Evolutionary conservation across 139 green algal species (phyloP).

Genomic region (Mychonastes homosphaera): DNA sequence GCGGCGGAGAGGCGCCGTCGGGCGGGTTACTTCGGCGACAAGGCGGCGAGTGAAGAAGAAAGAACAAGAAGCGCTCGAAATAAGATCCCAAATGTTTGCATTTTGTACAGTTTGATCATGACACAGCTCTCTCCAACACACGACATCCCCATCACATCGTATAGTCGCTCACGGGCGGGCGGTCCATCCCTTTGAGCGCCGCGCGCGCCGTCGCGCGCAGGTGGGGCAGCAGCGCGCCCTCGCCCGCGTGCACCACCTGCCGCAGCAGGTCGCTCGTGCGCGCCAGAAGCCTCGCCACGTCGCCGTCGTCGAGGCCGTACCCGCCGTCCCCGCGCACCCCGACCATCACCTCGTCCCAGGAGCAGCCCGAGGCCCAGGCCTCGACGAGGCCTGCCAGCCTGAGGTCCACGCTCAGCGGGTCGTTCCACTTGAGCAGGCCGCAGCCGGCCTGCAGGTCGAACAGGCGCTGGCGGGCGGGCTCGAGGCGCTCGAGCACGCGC

Average conservation of each 20-base stretch:
- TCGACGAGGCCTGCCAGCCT: conserved; percentile 65
- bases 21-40: too few relatives aligned
- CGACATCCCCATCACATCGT: conserved; percentile 19
- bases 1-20: too few relatives aligned
- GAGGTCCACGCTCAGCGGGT: conserved; percentile 44
- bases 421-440: conserved; percentile 39
- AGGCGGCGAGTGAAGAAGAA: too few relatives aligned
- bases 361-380: conserved; percentile 61
- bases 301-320: conserved; percentile 68
- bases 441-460: conserved; percentile 37
- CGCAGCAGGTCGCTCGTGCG: conserved; percentile 67
- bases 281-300: conserved; percentile 70
- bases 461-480: conserved; percentile 37
- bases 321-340: too few relatives aligned
- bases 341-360: conserved; percentile 48
- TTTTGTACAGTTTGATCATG: too few relatives aligned
- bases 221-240: conserved; percentile 39
- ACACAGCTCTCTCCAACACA: too few relatives aligned
- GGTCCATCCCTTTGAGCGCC: conserved; percentile 54
- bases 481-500: conserved; percentile 39
- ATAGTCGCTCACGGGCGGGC: conserved; percentile 60
- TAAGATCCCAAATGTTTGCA: too few relatives aligned
- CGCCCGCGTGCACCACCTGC: conserved; percentile 38
- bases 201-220: conserved; percentile 33
- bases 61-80: too few relatives aligned